phyloP scores from a whole-genome alignment of 2,329 filamentous ascomycete species.

The Clarireedia homoeocarpa region DNA sequence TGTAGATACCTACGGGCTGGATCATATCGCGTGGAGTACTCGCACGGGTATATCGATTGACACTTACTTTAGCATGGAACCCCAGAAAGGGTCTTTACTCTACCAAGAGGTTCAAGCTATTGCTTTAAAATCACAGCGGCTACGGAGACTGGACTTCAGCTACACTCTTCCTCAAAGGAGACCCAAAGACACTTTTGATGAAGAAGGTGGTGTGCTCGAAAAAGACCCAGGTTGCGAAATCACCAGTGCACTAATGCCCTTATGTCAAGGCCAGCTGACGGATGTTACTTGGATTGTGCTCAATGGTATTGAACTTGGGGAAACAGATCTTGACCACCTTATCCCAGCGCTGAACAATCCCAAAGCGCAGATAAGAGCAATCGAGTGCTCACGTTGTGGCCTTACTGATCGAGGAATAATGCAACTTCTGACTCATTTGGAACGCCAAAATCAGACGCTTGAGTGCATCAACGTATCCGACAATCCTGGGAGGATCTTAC shows the following conservation, averaged over 20 bases:
- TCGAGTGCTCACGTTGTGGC: constrained; percentile 59
- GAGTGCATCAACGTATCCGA: constrained; percentile 61
- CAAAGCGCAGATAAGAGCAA: constrained; percentile 55
- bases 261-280: constrained; percentile 59
- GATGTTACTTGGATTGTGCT: constrained; percentile 65
- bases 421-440: constrained; percentile 55
- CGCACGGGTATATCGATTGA: constrained; percentile 35
- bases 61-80: constrained; percentile 27
- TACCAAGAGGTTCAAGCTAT: constrained; percentile 62
- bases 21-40: constrained; percentile 53
- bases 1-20: constrained; percentile 50
- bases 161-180: constrained; percentile 50
- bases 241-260: constrained; percentile 59
- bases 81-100: constrained; percentile 41
- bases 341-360: constrained; percentile 61
- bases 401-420: constrained; percentile 50
- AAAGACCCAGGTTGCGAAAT: constrained; percentile 61
- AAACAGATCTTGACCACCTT: constrained; percentile 56
- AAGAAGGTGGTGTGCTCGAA: constrained; percentile 39
- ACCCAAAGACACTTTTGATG: constrained; percentile 33
- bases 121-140: constrained; percentile 54
- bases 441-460: constrained; percentile 57
- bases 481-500: constrained; percentile 56
- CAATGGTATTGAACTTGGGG: constrained; percentile 61
- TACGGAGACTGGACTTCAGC: constrained; percentile 59